Conservation (phyloP, 257 asterid genomes). For the Fraxinus anomala region DNA sequence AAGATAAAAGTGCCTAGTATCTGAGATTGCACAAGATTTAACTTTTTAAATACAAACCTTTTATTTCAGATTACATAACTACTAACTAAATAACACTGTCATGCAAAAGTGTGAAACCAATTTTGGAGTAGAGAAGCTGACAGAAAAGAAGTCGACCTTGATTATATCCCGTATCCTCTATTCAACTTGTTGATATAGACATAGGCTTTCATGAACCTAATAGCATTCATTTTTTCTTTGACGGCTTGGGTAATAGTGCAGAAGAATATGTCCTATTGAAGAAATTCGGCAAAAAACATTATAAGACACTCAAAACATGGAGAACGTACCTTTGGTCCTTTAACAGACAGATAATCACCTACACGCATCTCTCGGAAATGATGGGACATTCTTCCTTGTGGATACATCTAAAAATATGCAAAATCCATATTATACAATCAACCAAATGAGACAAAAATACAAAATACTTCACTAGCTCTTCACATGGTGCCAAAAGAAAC, state of each 20-base stretch:
- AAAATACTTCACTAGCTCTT: not conserved
- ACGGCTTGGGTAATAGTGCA: not conserved
- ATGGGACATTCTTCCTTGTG: constrained; percentile 99
- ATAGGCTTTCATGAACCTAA: not conserved
- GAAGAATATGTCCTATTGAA: not conserved
- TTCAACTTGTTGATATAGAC: not conserved
- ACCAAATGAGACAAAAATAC: constrained; percentile 21
- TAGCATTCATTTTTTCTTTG: not conserved
- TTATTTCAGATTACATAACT: not conserved
- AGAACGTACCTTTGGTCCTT: constrained; percentile 90
- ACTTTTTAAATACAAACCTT: not conserved
- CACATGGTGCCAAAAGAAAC: constrained; percentile 4
- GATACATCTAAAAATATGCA: constrained; percentile 73
- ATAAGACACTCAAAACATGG: constrained; percentile 5
- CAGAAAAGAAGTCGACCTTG: not conserved
- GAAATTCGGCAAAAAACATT: not conserved
- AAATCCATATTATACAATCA: constrained; percentile 22
- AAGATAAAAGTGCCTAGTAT: not conserved
- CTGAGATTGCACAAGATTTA: not conserved
- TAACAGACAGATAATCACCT: constrained; percentile 85
- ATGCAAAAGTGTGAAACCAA: not conserved
- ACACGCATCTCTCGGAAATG: constrained; percentile 91
- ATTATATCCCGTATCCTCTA: not conserved
- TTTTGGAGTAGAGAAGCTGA: not conserved
- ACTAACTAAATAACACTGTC: not conserved